These are phyloP conservation scores for Phytophthora citrophthora DNA, from an alignment of 352 stramenopile species.

Conservation along the genomic window DNA sequence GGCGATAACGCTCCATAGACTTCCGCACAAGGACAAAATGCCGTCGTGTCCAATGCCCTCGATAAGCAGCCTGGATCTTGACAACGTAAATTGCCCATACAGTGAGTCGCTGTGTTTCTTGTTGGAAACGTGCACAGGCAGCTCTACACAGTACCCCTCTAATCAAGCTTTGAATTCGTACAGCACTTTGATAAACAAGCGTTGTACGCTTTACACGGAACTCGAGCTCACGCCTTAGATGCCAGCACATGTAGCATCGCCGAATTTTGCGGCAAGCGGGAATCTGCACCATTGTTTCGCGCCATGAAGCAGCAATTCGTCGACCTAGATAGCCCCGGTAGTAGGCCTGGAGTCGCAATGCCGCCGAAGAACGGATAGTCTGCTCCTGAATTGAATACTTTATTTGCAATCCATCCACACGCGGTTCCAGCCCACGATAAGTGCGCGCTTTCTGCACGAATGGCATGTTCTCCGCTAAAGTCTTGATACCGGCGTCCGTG, in stretches of 20 bases:
- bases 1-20: conserved; percentile 64
- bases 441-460: conserved; percentile 60
- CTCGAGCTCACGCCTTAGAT: conserved; percentile 47
- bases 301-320: conserved; percentile 58
- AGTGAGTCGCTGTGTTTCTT: conserved; percentile 43
- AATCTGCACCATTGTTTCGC: conserved; percentile 55
- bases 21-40: conserved; percentile 62
- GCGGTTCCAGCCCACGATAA: conserved; percentile 72
- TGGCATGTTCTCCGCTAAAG: conserved; percentile 71
- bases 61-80: conserved; percentile 64
- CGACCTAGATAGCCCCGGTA: conserved; percentile 65
- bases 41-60: conserved; percentile 63
- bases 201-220: conserved; percentile 39
- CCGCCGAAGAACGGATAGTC: conserved; percentile 75
- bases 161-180: conserved; percentile 65
- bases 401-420: conserved; percentile 51
- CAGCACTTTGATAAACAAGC: conserved; percentile 38
- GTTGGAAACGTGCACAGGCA: conserved; percentile 29
- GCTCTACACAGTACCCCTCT: conserved; percentile 59
- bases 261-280: conserved; percentile 59
- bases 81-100: conserved; percentile 52
- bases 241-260: conserved; percentile 56
- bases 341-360: conserved; percentile 71
- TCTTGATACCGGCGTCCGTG: conserved; percentile 70
- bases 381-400: conserved; percentile 81